Base-by-base conservation (phyloP, 129 eudicot species). In the Flaveria bidentis region DNA sequence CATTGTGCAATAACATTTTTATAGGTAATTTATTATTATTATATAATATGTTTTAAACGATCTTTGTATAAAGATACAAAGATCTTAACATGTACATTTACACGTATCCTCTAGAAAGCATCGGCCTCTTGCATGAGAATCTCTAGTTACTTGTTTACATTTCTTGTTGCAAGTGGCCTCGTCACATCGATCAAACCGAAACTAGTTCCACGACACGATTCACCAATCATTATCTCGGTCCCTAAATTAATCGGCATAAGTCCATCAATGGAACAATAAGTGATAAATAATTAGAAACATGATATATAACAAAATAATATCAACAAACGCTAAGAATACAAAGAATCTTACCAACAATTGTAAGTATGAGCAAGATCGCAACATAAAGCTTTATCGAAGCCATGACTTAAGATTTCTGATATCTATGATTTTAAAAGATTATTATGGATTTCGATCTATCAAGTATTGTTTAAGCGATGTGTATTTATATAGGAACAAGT, bases 81-180 rank as follows among this genome's bases (percentile, higher is more conserved):
- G 13, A 61, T 14, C n/a, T 61, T 26, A 58, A 58, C 65, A 52
- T 11, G 15, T 58, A 58, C 65, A 58, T 58, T 58, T 58, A 58
- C 65, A 58, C 1, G 65, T 61, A 26, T 61, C 67, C 8, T 61
- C 41, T 28, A 26, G 2, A 8, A 61, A 1, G 41, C 67, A 61
- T 61, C 67, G 42, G 28, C 41, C 67, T 61, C 4, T 13, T 3
- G 67, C n/a, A 39, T 25, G 67, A 61, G 9, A 10, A 61, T 55
- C 62, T 55, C 9, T 55, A 17, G 62, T 55, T 18, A 55, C 4
- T 2, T 6, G 13, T 18, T 8, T 55, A 8, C 28, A 18, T 55
- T 55, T 55, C 2, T 2, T 18, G 62, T 55, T 8, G 62, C 62
- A 55, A 18, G 8, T 0, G 23, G 9, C 26, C 23, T 55, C 62